These are phyloP conservation scores for Phytophthora ramorum DNA, from an alignment of 352 stramenopile species.

Conservation along the genomic window DNA sequence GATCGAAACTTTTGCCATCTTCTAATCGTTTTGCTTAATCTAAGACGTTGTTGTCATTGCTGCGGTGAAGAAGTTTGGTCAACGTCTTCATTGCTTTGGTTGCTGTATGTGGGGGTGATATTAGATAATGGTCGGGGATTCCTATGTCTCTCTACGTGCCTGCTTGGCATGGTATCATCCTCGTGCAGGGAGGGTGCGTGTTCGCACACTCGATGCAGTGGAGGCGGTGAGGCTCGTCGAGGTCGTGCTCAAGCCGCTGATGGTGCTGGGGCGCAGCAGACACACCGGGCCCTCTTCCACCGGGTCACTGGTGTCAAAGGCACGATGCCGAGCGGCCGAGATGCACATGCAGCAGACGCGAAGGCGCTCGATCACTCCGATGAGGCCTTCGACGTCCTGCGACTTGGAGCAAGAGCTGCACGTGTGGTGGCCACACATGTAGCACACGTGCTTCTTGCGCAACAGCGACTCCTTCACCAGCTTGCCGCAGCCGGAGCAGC, in stretches of 20 bases:
- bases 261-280: constrained; percentile 25
- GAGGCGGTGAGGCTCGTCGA: constrained; percentile 23
- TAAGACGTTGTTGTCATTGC: background rate
- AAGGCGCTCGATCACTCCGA: constrained; percentile 45
- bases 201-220: constrained; percentile 18
- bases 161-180: constrained; percentile 11
- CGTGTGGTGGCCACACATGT: constrained; percentile 46
- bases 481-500: constrained; percentile 41
- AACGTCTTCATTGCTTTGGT: constrained; percentile 1
- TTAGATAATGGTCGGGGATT: constrained; percentile 24
- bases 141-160: constrained; percentile 17
- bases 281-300: constrained; percentile 24
- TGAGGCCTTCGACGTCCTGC: constrained; percentile 49
- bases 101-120: background rate
- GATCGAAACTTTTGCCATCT: constrained; percentile 29
- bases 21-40: constrained; percentile 10
- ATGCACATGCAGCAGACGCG: constrained; percentile 55
- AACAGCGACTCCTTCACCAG: constrained; percentile 38
- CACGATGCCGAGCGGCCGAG: constrained; percentile 34
- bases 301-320: constrained; percentile 30
- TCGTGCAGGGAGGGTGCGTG: constrained; percentile 12
- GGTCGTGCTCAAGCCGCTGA: constrained; percentile 30
- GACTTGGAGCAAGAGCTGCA: constrained; percentile 45
- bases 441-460: constrained; percentile 46
- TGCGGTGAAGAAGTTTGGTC: constrained; percentile 2